Conservation (phyloP, 1,284 basidiomycete genomes). For the Cryptococcus wingfieldii region DNA sequence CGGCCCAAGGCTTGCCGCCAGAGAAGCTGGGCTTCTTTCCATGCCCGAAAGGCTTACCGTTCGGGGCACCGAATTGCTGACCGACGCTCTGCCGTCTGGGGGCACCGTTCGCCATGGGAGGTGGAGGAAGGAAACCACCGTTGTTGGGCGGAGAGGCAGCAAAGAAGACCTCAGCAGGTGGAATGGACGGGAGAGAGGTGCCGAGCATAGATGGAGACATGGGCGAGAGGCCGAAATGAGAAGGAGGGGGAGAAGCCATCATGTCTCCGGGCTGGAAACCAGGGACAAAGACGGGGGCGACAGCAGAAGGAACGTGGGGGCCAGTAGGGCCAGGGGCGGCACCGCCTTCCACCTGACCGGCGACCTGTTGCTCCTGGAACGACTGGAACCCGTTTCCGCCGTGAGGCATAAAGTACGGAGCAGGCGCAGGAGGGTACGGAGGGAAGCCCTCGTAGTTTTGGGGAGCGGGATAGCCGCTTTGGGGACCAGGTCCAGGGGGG, state of each 20-base stretch:
- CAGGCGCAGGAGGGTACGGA: slow-evolving; percentile 8
- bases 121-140: slow-evolving; percentile 14
- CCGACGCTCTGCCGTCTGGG: slow-evolving; percentile 27
- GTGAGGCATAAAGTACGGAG: slow-evolving; percentile 25
- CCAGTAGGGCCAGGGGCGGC: slow-evolving; percentile 1
- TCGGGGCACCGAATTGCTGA: slow-evolving; percentile 18
- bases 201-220: slow-evolving; percentile 39
- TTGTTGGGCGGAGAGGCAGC: slow-evolving; percentile 34
- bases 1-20: slow-evolving; percentile 32
- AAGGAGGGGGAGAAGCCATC: slow-evolving; percentile 24
- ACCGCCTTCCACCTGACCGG: not conserved
- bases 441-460: slow-evolving; percentile 24
- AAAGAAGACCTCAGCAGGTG: slow-evolving; percentile 39
- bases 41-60: slow-evolving; percentile 28
- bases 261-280: slow-evolving; percentile 20
- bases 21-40: slow-evolving; percentile 47
- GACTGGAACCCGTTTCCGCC: slow-evolving; percentile 8
- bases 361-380: slow-evolving; percentile 5
- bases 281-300: slow-evolving; percentile 28
- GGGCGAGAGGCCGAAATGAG: slow-evolving; percentile 29
- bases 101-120: slow-evolving; percentile 5
- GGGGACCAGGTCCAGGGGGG: slow-evolving; percentile 7
- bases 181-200: slow-evolving; percentile 46
- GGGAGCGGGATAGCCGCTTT: slow-evolving; percentile 7
- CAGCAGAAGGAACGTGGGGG: slow-evolving; percentile 18